A percentile compares a stretch with the other conserved stretches of the same genome.
phyloP scores from a whole-genome alignment of 768 basidiomycete species.

The Pisolithus tinctorius region DNA sequence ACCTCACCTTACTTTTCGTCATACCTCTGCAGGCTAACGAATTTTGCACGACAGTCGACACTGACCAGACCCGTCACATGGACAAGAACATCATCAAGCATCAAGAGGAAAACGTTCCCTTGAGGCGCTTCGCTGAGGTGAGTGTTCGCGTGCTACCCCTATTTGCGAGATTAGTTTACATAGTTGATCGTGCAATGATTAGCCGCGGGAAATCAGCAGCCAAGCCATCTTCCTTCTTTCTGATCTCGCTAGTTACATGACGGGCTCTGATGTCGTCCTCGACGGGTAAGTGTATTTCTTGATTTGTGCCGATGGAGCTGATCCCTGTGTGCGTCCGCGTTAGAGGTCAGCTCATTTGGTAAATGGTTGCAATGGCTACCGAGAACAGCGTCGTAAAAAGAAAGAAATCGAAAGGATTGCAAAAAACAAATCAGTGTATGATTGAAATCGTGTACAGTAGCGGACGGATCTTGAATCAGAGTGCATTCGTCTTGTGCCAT shows the following conservation, averaged over 20 bases:
- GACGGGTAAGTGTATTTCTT: slow-evolving; percentile 39
- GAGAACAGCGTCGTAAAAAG: background rate
- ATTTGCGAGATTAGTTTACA: background rate
- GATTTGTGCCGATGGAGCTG: background rate
- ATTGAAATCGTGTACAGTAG: background rate
- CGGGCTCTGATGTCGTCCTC: slow-evolving; percentile 49
- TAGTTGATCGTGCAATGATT: background rate
- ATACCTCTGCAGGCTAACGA: background rate
- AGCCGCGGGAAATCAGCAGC: slow-evolving; percentile 53
- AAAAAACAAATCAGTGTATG: background rate
- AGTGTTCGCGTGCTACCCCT: background rate
- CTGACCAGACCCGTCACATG: slow-evolving; percentile 53
- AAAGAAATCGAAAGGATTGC: background rate
- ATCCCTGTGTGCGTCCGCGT: background rate
- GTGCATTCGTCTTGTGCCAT: no score
- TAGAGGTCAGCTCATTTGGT: slow-evolving; percentile 28
- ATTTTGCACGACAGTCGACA: slow-evolving; percentile 35
- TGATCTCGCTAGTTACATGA: slow-evolving; percentile 48
- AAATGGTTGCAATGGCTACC: slow-evolving; percentile 1
- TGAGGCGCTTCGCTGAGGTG: slow-evolving; percentile 53
- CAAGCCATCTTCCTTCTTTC: slow-evolving; percentile 51
- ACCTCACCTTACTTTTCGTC: background rate
- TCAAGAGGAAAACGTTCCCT: slow-evolving; percentile 44
- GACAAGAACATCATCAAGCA: slow-evolving; percentile 41
- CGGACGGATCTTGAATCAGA: no score